Base-by-base conservation (phyloP, 108 stramenopile genomes). In the Nitzschia sp. region DNA sequence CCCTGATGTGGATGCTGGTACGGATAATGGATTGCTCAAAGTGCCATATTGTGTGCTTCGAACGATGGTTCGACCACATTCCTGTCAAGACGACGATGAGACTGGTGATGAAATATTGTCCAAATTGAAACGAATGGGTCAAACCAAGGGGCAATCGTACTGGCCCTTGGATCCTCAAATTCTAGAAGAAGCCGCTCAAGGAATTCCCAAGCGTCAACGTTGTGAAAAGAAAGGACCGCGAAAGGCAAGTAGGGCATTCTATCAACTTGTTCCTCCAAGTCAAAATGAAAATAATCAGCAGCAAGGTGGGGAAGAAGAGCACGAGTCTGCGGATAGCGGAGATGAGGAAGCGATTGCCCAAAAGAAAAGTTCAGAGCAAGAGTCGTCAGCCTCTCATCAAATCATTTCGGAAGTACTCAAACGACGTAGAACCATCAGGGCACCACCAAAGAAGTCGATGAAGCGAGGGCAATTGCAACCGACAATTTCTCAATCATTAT, bases 111-210 rank as follows among this genome's bases (percentile, higher is more conserved):
- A 46, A n/a, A 34, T 11, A 34, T 49, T 30, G 65, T 28, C 42
- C 17, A 47, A n/a, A 6, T 18, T 59, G 18, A 21, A 59, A 49
- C 24, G 15, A 29, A 66, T 57, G 65, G 46, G 47, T 21, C 27
- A 42, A 49, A 45, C 33, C 27, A 51, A 67, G 0, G 55, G 51
- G 2, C 0, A 35, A 9, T 66, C 65, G 3, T 66, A 74, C 27
- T 66, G 73, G 73, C 73, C 73, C 15, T 28, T 66, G 31, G 46
- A 26, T 32, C 26, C 42, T 36, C 38, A 54, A n/a, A 29, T 60
- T 18, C 32, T 74, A 11, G 65, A 74, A 9, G 42, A 51, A 11
- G 59, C 57, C 24, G 56, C 58, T n/a, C 9, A 23, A 19, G 25
- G 17, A 5, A 62, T 62, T 8, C 61, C 61, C 24, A 38, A 62